A percentile compares a stretch with the other conserved stretches of the same genome.
Evolutionary conservation across 352 stramenopile species (phyloP).

Genomic region (Globisporangium sylvaticum): DNA sequence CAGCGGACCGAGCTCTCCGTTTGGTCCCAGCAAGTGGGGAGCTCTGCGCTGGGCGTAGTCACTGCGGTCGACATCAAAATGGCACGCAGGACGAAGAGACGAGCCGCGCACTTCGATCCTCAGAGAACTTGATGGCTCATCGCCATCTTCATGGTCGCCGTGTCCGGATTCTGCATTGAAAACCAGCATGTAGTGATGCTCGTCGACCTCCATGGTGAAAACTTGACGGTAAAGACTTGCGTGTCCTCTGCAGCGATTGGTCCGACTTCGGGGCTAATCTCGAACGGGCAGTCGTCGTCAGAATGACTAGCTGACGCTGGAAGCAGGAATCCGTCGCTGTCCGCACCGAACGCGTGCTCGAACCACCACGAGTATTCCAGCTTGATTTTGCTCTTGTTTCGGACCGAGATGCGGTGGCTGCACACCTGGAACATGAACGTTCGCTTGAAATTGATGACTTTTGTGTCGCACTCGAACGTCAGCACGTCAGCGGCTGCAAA

Average conservation of each 20-base stretch:
- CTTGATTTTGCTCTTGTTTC: constrained; percentile 71
- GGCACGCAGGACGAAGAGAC: constrained; percentile 86
- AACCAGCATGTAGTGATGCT: constrained; percentile 70
- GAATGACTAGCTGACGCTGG: constrained; percentile 1
- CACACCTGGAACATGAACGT: constrained; percentile 89
- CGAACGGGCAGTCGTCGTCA: constrained; percentile 83
- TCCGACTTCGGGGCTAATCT: constrained; percentile 63
- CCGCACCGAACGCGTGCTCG: constrained; percentile 17
- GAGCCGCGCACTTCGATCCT: constrained; percentile 61
- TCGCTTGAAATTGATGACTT: constrained; percentile 59
- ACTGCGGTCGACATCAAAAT: constrained; percentile 90
- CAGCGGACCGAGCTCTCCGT: constrained; percentile 75
- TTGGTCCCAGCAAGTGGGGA: constrained; percentile 68
- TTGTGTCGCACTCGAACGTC: constrained; percentile 57
- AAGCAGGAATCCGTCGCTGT: constrained; percentile 4
- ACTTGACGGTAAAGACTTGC: constrained; percentile 83
- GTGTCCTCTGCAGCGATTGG: constrained; percentile 48
- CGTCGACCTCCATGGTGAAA: constrained; percentile 90
- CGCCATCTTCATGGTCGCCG: background rate
- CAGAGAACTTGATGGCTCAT: constrained; percentile 11
- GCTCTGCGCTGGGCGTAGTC: constrained; percentile 83
- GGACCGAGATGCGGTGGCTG: constrained; percentile 60
- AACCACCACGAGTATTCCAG: constrained; percentile 61
- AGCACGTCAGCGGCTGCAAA: constrained; percentile 66
- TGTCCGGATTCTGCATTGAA: constrained; percentile 23